These are phyloP conservation scores for Ceratonia siliqua DNA, from an alignment of 306 rosid species.

Conservation along the genomic window DNA sequence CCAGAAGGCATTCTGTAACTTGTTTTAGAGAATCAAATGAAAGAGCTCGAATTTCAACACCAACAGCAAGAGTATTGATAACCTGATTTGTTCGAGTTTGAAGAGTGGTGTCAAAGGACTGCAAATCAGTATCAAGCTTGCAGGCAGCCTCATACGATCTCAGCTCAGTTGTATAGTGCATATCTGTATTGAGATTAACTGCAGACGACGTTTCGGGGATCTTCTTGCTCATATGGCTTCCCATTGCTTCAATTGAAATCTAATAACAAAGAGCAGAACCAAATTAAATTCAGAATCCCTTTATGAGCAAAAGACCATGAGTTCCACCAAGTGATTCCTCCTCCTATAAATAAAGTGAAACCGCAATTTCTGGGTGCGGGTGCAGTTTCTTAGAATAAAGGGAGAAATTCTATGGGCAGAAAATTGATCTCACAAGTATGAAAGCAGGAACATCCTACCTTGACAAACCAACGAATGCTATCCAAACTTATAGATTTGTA, in stretches of 20 bases:
- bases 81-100: conserved; percentile 76
- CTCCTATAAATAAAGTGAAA: conserved; percentile 6
- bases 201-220: conserved; percentile 48
- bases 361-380: neutral
- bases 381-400: neutral
- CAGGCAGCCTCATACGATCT: conserved; percentile 85
- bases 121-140: conserved; percentile 70
- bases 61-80: conserved; percentile 74
- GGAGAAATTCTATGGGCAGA: neutral
- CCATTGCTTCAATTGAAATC: conserved; percentile 62
- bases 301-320: neutral
- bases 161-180: conserved; percentile 65
- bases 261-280: conserved; percentile 32
- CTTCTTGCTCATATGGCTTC: conserved; percentile 80
- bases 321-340: conserved; percentile 20
- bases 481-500: conserved; percentile 10
- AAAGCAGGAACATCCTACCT: conserved; percentile 23
- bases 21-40: conserved; percentile 81
- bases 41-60: conserved; percentile 86
- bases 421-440: neutral
- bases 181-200: conserved; percentile 36
- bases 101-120: conserved; percentile 67
- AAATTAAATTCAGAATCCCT: conserved; percentile 36
- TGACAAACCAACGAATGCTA: conserved; percentile 8
- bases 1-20: conserved; percentile 81